A percentile compares a stretch with the other conserved stretches of the same genome.
phyloP scores from a whole-genome alignment of 768 basidiomycete genomes.

The Cytidiella melzeri region DNA sequence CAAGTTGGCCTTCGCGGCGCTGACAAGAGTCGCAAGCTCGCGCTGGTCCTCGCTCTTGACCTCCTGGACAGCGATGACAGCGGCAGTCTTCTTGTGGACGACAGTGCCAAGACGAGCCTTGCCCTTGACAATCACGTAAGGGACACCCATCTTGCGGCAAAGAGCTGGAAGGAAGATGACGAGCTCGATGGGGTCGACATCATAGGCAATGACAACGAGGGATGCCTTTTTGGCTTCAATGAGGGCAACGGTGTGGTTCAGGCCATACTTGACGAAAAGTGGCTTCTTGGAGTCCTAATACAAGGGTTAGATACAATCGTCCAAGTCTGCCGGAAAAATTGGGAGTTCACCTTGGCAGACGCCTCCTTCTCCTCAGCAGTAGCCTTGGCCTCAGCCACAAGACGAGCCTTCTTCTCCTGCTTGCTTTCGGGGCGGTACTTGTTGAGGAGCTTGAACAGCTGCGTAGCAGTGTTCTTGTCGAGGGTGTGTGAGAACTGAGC shows the following conservation, averaged over 20 bases:
- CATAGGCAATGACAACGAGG: conserved; percentile 93
- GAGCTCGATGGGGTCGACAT: conserved; percentile 98
- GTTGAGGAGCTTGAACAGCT: conserved; percentile 96
- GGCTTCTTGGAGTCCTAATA: conserved; percentile 87
- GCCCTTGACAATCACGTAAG: conserved; percentile 97
- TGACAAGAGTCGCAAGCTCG: conserved; percentile 87
- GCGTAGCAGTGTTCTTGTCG: conserved; percentile 99
- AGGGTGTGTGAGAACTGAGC: conserved; percentile 96
- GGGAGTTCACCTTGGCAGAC: conserved; percentile 36
- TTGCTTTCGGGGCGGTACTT: conserved; percentile 95
- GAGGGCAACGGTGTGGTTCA: conserved; percentile 95
- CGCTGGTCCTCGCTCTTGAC: conserved; percentile 92
- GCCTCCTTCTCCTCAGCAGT: conserved; percentile 76
- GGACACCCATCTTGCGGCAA: conserved; percentile 99
- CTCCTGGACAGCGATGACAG: conserved; percentile 87
- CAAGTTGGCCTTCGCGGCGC: conserved; percentile 97
- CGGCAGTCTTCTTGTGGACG: conserved; percentile 97
- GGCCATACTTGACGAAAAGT: conserved; percentile 89
- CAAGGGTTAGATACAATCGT: neutral
- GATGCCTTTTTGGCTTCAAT: conserved; percentile 97
- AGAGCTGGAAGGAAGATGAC: conserved; percentile 97
- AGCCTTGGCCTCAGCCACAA: conserved; percentile 69
- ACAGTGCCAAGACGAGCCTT: conserved; percentile 98
- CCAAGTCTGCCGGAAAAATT: neutral
- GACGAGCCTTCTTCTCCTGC: conserved; percentile 95